Percentiles rank a stretch among this genome's conserved stretches.
Conservation (phyloP, 352 stramenopile species). For the Globisporangium nunn region DNA sequence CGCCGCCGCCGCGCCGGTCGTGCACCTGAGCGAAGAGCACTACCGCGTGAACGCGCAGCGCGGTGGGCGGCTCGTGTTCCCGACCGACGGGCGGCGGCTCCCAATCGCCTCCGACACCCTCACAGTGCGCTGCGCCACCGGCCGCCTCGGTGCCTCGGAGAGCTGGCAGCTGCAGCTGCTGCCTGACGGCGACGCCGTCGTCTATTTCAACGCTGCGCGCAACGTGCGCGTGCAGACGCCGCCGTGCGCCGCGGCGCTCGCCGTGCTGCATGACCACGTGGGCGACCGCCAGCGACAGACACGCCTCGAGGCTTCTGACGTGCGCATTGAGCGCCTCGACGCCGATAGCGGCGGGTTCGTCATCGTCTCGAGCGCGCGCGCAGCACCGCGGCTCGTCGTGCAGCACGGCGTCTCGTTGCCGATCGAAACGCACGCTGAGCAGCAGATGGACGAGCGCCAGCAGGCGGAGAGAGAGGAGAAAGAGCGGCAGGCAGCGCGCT, state of each 20-base stretch:
- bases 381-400: not conserved
- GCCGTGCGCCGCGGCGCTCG: slow-evolving; percentile 5
- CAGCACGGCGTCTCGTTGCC: not conserved
- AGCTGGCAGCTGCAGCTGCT: slow-evolving; percentile 7
- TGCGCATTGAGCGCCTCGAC: slow-evolving; percentile 1
- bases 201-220: slow-evolving; percentile 7
- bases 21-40: slow-evolving; percentile 5
- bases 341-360: not conserved
- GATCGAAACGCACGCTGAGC: not conserved
- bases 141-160: slow-evolving; percentile 6
- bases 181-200: not conserved
- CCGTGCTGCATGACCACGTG: not conserved
- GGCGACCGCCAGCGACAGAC: not conserved
- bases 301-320: not conserved
- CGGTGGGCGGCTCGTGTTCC: not conserved
- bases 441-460: not conserved
- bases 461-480: not conserved
- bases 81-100: not conserved
- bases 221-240: not conserved
- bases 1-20: not conserved
- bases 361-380: not conserved
- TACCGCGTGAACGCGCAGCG: slow-evolving; percentile 9
- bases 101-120: not conserved
- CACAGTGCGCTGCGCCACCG: slow-evolving; percentile 1
- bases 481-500: too few species aligned